phyloP scores from a whole-genome alignment of 2,329 filamentous ascomycete species.

The Aureobasidium sp. region DNA sequence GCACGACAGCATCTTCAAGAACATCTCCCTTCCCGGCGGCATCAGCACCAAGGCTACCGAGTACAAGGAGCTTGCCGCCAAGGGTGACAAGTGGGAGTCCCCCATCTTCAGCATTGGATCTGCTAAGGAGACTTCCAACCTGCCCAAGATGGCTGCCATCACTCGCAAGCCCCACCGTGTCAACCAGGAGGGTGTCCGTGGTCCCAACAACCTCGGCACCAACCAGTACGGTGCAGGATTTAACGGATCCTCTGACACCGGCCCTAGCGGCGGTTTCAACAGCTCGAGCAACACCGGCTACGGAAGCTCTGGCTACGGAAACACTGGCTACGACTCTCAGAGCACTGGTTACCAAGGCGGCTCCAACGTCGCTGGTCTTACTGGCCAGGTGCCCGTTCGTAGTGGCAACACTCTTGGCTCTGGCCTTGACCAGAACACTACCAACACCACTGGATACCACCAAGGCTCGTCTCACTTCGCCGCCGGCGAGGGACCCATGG shows the following conservation, averaged over 20 bases:
- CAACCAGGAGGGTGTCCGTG: constrained; percentile 30
- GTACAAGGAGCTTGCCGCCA: constrained; percentile 77
- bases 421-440: constrained; percentile 17
- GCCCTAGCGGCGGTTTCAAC: constrained; percentile 8
- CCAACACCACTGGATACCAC: constrained; percentile 18
- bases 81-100: constrained; percentile 92
- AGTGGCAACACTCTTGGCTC: constrained; percentile 17
- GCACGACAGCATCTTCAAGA: constrained; percentile 86
- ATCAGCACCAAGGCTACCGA: constrained; percentile 92
- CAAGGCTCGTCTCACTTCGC: constrained; percentile 29
- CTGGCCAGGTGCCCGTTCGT: constrained; percentile 18
- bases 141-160: constrained; percentile 54
- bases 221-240: constrained; percentile 11
- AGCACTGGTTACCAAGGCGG: constrained; percentile 15
- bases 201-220: constrained; percentile 19
- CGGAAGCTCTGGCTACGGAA: constrained; percentile 18
- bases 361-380: constrained; percentile 15
- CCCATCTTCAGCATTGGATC: constrained; percentile 84
- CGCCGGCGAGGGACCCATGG: not conserved
- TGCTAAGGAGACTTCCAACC: constrained; percentile 63
- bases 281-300: constrained; percentile 16
- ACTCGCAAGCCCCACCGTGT: constrained; percentile 53
- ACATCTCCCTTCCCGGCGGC: constrained; percentile 77
- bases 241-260: constrained; percentile 15
- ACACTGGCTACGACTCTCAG: constrained; percentile 17